phyloP scores from a whole-genome alignment of 2,329 filamentous ascomycete species.

The Cryoendolithus antarcticus region DNA sequence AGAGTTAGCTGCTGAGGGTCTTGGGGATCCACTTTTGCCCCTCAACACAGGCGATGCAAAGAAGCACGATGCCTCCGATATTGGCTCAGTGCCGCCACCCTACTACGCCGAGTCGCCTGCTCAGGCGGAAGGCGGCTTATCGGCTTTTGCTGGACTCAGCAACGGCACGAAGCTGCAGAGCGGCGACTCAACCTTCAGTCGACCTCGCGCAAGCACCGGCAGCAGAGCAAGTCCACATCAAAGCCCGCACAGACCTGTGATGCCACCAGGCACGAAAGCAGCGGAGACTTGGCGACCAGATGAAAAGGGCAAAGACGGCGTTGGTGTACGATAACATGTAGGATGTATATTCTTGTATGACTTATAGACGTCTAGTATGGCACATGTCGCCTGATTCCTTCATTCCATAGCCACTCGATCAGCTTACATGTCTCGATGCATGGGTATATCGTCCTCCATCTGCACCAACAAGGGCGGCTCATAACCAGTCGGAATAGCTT shows the following conservation, averaged over 20 bases:
- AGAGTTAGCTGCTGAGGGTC: slow-evolving; percentile 16
- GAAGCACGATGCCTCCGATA: slow-evolving; percentile 12
- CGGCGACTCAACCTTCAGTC: slow-evolving; percentile 12
- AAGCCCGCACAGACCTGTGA: too few relatives aligned
- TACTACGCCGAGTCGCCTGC: slow-evolving; percentile 12
- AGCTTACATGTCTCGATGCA: not conserved
- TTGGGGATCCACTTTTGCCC: slow-evolving; percentile 58
- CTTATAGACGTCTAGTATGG: not conserved
- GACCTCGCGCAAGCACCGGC: slow-evolving; percentile 4
- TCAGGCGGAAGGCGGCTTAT: slow-evolving; percentile 5
- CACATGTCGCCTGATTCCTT: not conserved
- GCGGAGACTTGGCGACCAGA: slow-evolving; percentile 65
- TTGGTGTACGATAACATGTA: slow-evolving; percentile 5
- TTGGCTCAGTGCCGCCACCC: slow-evolving; percentile 1
- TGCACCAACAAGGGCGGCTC: not conserved
- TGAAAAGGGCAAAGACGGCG: slow-evolving; percentile 22
- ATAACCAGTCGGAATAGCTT: slow-evolving; percentile 5
- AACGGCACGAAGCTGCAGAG: slow-evolving; percentile 14
- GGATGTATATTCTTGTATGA: not conserved
- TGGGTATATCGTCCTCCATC: not conserved
- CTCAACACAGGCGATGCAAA: slow-evolving; percentile 31
- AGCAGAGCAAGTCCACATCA: slow-evolving; percentile 4
- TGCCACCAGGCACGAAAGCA: slow-evolving; percentile 67
- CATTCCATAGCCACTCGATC: not conserved
- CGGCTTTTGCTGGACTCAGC: slow-evolving; percentile 14